phyloP scores from a whole-genome alignment of 306 rosid species.

The Sicyos baderoa region DNA sequence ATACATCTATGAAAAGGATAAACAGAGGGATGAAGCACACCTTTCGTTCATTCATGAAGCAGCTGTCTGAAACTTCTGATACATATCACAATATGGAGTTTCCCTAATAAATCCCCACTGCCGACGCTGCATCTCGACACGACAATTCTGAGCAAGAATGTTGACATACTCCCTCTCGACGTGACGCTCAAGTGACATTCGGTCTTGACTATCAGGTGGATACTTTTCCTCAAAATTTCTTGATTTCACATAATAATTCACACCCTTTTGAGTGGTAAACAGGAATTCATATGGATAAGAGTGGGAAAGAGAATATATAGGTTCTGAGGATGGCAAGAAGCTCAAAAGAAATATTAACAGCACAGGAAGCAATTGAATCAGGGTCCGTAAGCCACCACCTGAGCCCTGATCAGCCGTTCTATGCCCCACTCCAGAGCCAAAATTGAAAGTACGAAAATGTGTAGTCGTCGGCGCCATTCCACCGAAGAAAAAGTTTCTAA shows the following conservation, averaged over 20 bases:
- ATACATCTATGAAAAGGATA: slow-evolving; percentile 10
- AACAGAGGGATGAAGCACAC: slow-evolving; percentile 23
- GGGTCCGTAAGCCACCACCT: slow-evolving; percentile 47
- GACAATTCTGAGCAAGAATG: slow-evolving; percentile 70
- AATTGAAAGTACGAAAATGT: slow-evolving; percentile 67
- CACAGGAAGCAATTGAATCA: slow-evolving; percentile 72
- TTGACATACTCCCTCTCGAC: slow-evolving; percentile 71
- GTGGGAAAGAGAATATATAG: slow-evolving; percentile 47
- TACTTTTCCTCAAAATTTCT: slow-evolving; percentile 58
- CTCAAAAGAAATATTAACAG: slow-evolving; percentile 53
- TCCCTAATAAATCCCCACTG: slow-evolving; percentile 85
- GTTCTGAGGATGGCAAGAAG: slow-evolving; percentile 84
- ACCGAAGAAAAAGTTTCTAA: slow-evolving; percentile 86
- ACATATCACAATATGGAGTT: slow-evolving; percentile 82
- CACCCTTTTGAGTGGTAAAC: slow-evolving; percentile 57
- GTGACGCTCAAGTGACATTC: slow-evolving; percentile 35
- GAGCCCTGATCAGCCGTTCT: slow-evolving; percentile 54
- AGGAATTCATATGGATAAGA: slow-evolving; percentile 59
- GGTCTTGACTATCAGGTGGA: slow-evolving; percentile 39
- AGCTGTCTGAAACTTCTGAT: slow-evolving; percentile 41
- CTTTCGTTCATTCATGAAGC: slow-evolving; percentile 37
- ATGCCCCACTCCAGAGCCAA: slow-evolving; percentile 55
- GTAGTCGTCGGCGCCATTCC: slow-evolving; percentile 78
- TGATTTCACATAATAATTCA: slow-evolving; percentile 71
- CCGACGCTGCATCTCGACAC: slow-evolving; percentile 74